These are phyloP conservation scores for Castanospermum australe DNA, from an alignment of 306 rosid genomes.

Conservation along the genomic window DNA sequence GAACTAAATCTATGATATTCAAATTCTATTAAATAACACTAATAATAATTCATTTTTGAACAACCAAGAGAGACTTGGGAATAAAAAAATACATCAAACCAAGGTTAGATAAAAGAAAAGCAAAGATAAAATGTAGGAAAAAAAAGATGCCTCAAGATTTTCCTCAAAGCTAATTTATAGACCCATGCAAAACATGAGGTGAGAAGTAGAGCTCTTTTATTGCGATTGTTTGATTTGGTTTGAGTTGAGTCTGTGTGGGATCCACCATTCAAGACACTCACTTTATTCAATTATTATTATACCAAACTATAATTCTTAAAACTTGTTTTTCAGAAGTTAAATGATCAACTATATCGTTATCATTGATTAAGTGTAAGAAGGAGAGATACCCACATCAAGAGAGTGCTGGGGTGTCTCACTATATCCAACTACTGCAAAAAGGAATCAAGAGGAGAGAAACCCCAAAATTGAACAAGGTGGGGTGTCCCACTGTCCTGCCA, in stretches of 20 bases:
- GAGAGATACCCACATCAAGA: background rate
- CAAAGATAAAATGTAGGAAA: too few species aligned
- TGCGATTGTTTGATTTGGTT: background rate
- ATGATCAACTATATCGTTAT: too few species aligned
- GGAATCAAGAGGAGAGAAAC: background rate
- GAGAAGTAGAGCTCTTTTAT: background rate
- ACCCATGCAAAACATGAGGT: background rate
- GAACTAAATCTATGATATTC: too few species aligned
- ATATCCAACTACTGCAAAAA: background rate
- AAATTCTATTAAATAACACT: too few species aligned
- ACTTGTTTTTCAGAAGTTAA: too few species aligned
- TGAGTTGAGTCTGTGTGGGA: background rate
- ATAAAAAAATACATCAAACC: too few species aligned
- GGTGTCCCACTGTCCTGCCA: background rate
- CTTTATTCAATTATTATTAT: background rate
- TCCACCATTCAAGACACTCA: background rate
- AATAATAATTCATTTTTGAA: too few species aligned
- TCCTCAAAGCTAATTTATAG: background rate
- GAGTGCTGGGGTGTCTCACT: background rate
- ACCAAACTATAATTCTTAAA: background rate
- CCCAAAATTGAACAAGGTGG: background rate
- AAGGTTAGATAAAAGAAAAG: too few species aligned
- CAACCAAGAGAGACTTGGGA: too few species aligned
- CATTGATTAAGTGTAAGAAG: background rate
- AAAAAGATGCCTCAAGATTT: background rate